A percentile compares a stretch with the other conserved stretches of the same genome.
These are phyloP conservation scores for Mortierella sp. DNA, from an alignment of 371 early-diverging fungal species.

Conservation along the genomic window DNA sequence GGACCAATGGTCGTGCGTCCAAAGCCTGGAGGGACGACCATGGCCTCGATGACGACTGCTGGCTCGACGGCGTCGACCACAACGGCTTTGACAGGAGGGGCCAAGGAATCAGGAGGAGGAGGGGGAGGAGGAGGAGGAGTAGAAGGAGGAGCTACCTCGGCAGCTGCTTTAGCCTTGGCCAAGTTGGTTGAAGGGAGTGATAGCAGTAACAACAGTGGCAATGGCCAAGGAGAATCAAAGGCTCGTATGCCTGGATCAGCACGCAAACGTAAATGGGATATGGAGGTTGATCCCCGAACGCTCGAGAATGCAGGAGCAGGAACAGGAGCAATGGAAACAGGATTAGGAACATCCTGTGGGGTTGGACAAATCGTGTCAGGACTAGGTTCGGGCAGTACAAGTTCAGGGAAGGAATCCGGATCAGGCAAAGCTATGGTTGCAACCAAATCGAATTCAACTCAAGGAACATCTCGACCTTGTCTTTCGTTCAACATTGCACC, in stretches of 20 bases:
- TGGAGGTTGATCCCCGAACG: background rate
- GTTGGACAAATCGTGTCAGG: background rate
- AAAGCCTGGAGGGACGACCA: background rate
- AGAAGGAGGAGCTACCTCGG: background rate
- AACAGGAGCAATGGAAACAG: constrained; percentile 6
- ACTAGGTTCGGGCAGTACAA: too few species aligned
- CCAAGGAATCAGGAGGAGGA: background rate
- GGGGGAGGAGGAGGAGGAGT: background rate
- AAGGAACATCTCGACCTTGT: constrained; percentile 27
- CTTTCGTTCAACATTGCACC: constrained; percentile 52
- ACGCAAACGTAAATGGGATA: too few species aligned
- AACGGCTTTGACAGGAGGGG: too few species aligned
- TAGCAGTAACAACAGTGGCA: too few species aligned
- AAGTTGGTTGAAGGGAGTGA: too few species aligned
- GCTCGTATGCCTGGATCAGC: too few species aligned
- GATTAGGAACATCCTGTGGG: constrained; percentile 1
- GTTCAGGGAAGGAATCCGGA: constrained; percentile 1
- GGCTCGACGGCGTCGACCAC: too few species aligned
- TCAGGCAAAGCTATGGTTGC: background rate
- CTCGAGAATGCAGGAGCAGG: background rate
- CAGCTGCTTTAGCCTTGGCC: background rate
- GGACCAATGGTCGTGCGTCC: constrained; percentile 29
- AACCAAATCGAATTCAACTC: background rate
- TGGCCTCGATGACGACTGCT: background rate
- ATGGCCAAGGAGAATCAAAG: too few species aligned